A percentile compares a stretch with the other conserved stretches of the same genome.
Evolutionary conservation across 2,329 filamentous ascomycete genomes (phyloP).

Genomic region (Bipolaris gigantea): DNA sequence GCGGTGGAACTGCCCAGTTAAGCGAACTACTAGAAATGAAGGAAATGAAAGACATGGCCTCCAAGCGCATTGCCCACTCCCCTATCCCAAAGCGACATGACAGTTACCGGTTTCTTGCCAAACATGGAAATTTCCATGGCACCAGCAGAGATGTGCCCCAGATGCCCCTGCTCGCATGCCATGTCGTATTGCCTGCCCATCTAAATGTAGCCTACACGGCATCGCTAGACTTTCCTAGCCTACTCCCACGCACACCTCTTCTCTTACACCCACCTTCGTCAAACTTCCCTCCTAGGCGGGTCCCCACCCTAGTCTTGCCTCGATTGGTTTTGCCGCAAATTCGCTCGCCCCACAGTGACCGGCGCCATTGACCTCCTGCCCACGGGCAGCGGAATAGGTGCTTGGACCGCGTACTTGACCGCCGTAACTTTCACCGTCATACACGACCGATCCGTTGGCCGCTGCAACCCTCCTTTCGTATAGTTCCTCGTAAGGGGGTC

Average conservation of each 20-base stretch:
- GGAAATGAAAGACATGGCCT: neutral
- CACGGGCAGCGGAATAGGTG: constrained; percentile 7
- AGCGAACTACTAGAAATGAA: neutral
- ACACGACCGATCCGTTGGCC: constrained; percentile 56
- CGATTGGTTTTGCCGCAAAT: constrained; percentile 29
- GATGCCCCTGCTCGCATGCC: constrained; percentile 1
- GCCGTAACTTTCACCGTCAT: constrained; percentile 50
- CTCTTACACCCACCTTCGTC: constrained; percentile 1
- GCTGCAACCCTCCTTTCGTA: constrained; percentile 62
- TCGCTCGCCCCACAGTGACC: constrained; percentile 14
- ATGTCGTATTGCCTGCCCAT: constrained; percentile 14
- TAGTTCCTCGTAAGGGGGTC: constrained; percentile 44
- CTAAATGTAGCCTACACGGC: constrained; percentile 9
- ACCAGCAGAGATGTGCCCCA: neutral
- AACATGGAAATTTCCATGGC: neutral
- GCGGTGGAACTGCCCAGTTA: neutral
- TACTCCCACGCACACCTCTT: constrained; percentile 1
- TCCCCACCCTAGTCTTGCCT: constrained; percentile 36
- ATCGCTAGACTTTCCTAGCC: constrained; percentile 7
- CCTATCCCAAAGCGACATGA: neutral
- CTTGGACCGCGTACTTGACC: constrained; percentile 13
- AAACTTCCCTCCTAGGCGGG: constrained; percentile 17
- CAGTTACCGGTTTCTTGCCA: neutral
- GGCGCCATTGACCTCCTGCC: constrained; percentile 1
- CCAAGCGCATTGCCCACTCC: neutral